Evolutionary conservation across 1,139 yeast species (phyloP).

Genomic region (Ogataea hybrid): DNA sequence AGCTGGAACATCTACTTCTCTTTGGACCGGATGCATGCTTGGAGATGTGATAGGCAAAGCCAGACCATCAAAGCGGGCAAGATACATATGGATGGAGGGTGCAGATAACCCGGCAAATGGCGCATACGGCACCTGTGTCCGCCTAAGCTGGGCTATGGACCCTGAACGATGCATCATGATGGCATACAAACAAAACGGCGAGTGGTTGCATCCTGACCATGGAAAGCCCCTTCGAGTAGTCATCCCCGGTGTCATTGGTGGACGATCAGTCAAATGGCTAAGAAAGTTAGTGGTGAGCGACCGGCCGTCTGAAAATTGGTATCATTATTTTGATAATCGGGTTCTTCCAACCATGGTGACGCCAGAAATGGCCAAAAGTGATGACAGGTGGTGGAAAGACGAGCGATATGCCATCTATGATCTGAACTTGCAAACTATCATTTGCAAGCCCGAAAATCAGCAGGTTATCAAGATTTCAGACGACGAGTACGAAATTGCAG

Average conservation of each 20-base stretch:
- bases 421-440: slow-evolving; percentile 33
- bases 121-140: slow-evolving; percentile 34
- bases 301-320: slow-evolving; percentile 34
- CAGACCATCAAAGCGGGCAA: slow-evolving; percentile 28
- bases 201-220: slow-evolving; percentile 34
- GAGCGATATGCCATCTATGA: slow-evolving; percentile 36
- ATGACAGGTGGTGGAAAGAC: slow-evolving; percentile 36
- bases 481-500: slow-evolving; percentile 27
- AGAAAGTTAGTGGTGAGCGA: slow-evolving; percentile 30
- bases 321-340: slow-evolving; percentile 35
- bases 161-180: slow-evolving; percentile 33
- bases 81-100: slow-evolving; percentile 35
- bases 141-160: slow-evolving; percentile 32
- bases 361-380: slow-evolving; percentile 32
- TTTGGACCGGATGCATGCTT: slow-evolving; percentile 35
- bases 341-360: slow-evolving; percentile 36
- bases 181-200: slow-evolving; percentile 35
- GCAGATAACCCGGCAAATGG: slow-evolving; percentile 35
- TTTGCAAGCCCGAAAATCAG: slow-evolving; percentile 32
- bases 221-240: slow-evolving; percentile 36
- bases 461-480: slow-evolving; percentile 17
- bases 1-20: slow-evolving; percentile 34
- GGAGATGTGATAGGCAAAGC: slow-evolving; percentile 31
- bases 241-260: slow-evolving; percentile 37
- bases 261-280: slow-evolving; percentile 37